These are phyloP conservation scores for Domatiomyces globalis DNA, from an alignment of 2,329 filamentous ascomycete species.

Conservation along the genomic window DNA sequence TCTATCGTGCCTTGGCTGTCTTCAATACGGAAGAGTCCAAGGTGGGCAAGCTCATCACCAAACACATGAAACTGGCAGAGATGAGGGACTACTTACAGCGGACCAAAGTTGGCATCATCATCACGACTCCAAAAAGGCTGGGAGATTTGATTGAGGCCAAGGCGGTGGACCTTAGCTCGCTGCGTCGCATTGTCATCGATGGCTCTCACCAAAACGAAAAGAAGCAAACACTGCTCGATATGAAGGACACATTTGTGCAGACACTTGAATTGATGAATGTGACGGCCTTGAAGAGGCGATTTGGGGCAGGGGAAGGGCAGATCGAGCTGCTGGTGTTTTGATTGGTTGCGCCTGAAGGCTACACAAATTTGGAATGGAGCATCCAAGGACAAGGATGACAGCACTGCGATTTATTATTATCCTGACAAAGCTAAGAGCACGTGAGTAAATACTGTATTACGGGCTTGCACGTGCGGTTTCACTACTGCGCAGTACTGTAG, in stretches of 20 bases:
- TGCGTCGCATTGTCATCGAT: slow-evolving; percentile 75
- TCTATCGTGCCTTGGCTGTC: slow-evolving; percentile 40
- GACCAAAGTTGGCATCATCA: slow-evolving; percentile 63
- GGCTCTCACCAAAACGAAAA: slow-evolving; percentile 89
- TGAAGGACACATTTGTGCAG: slow-evolving; percentile 80
- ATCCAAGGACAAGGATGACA: too few relatives aligned
- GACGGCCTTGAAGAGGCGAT: slow-evolving; percentile 40
- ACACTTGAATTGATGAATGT: slow-evolving; percentile 60
- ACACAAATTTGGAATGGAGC: too few relatives aligned
- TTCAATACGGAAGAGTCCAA: slow-evolving; percentile 43
- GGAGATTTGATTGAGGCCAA: slow-evolving; percentile 71
- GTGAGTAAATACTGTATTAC: neutral
- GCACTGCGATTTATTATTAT: too few relatives aligned
- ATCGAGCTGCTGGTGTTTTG: slow-evolving; percentile 15
- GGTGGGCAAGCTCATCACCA: slow-evolving; percentile 89
- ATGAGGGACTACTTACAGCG: slow-evolving; percentile 61
- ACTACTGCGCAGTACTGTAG: too few relatives aligned
- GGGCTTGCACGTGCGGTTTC: neutral
- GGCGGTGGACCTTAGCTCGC: slow-evolving; percentile 55
- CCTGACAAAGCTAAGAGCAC: neutral
- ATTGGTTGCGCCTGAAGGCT: neutral
- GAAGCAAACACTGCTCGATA: slow-evolving; percentile 84
- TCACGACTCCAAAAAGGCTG: slow-evolving; percentile 75
- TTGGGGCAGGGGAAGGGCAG: slow-evolving; percentile 2
- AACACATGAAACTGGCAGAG: slow-evolving; percentile 92